phyloP scores from a whole-genome alignment of 1,284 basidiomycete species.

The Stereum hirsutum region DNA sequence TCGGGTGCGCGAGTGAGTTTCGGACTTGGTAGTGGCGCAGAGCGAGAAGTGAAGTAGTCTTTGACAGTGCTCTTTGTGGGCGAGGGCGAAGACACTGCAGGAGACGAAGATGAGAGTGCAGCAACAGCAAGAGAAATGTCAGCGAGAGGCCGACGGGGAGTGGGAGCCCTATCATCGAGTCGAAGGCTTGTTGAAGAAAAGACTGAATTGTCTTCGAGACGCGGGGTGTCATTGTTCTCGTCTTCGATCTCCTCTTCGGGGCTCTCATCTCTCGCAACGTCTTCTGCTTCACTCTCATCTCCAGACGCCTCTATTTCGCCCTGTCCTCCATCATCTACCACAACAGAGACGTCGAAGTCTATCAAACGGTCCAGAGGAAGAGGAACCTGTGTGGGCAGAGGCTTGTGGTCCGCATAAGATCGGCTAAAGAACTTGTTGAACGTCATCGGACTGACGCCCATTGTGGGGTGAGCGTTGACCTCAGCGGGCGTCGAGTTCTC shows the following conservation, averaged over 20 bases:
- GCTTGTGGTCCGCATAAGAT: constrained; percentile 22
- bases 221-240: neutral
- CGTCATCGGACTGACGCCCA: constrained; percentile 21
- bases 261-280: neutral
- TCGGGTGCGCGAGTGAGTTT: constrained; percentile 16
- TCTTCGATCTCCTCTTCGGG: neutral
- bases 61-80: neutral
- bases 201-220: neutral
- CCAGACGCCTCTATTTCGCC: neutral
- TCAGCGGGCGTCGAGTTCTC: constrained; percentile 36
- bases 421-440: constrained; percentile 42
- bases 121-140: constrained; percentile 13
- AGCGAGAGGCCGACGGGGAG: constrained; percentile 14
- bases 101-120: neutral
- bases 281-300: neutral
- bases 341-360: constrained; percentile 45
- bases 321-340: constrained; percentile 16
- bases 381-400: constrained; percentile 24
- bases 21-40: constrained; percentile 1
- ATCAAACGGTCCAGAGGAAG: constrained; percentile 42
- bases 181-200: neutral
- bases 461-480: neutral
- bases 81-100: neutral
- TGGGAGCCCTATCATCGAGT: neutral
- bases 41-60: neutral